Conservation (phyloP, 2,329 filamentous ascomycete genomes). For the Penicillium sp. region DNA sequence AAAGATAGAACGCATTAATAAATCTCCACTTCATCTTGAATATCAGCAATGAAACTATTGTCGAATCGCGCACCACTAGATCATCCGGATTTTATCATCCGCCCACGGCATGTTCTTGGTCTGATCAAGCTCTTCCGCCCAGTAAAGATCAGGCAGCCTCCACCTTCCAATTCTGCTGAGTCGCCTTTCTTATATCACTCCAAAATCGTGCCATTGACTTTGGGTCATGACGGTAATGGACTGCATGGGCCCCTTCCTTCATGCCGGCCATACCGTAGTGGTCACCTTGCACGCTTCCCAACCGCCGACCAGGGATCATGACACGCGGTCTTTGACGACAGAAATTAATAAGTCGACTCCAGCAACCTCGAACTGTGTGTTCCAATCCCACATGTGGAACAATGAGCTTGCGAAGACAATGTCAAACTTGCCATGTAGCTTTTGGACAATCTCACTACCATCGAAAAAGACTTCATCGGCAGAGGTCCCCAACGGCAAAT, state of each 20-base stretch:
- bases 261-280: slow-evolving; percentile 13
- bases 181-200: slow-evolving; percentile 13
- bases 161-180: slow-evolving; percentile 17
- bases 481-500: slow-evolving; percentile 53
- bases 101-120: background rate
- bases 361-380: slow-evolving; percentile 13
- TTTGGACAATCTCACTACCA: background rate
- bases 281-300: slow-evolving; percentile 14
- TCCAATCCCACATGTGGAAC: slow-evolving; percentile 23
- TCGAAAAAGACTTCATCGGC: background rate
- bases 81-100: slow-evolving; percentile 1
- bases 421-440: slow-evolving; percentile 12
- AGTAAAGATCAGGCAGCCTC: slow-evolving; percentile 12
- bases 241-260: background rate
- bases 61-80: slow-evolving; percentile 3
- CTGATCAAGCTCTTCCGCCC: slow-evolving; percentile 1
- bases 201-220: slow-evolving; percentile 18
- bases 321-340: slow-evolving; percentile 13
- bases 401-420: slow-evolving; percentile 19
- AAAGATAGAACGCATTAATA: background rate
- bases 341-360: slow-evolving; percentile 13
- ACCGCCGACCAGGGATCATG: slow-evolving; percentile 16
- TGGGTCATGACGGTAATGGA: slow-evolving; percentile 20
- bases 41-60: background rate
- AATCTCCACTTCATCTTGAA: background rate